Percentiles rank a stretch among this genome's conserved stretches.
Conservation (phyloP, 169 alveolate genomes). For the Cryptosporidium ubiquitum region DNA sequence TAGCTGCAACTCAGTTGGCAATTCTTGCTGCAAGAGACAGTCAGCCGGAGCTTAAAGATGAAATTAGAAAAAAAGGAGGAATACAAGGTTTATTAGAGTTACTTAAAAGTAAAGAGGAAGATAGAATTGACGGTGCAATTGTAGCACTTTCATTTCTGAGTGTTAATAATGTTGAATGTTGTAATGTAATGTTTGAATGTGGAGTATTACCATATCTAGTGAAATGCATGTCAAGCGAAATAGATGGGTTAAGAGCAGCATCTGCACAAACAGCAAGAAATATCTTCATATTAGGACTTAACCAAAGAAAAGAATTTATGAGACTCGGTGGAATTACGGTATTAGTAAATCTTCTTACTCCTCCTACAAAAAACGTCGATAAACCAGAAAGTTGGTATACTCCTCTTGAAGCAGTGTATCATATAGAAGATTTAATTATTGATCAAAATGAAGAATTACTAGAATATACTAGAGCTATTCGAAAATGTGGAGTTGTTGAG, state of each 20-base stretch:
- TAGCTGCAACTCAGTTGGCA: conserved; percentile 95
- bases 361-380: conserved; percentile 80
- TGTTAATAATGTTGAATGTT: conserved; percentile 86
- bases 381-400: conserved; percentile 83
- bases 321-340: conserved; percentile 86
- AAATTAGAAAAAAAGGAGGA: conserved; percentile 84
- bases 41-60: conserved; percentile 85
- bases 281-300: conserved; percentile 86
- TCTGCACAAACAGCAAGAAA: conserved; percentile 91
- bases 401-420: conserved; percentile 90
- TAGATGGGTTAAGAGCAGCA: conserved; percentile 91
- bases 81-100: conserved; percentile 84
- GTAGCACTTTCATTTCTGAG: conserved; percentile 91
- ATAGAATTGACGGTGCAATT: conserved; percentile 90
- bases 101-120: conserved; percentile 84
- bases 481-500: conserved; percentile 83
- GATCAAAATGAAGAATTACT: conserved; percentile 86
- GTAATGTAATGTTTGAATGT: conserved; percentile 86
- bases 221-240: conserved; percentile 86
- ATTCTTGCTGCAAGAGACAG: conserved; percentile 87
- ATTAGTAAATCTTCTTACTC: conserved; percentile 77
- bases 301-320: conserved; percentile 87
- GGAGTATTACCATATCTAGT: conserved; percentile 88
- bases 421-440: conserved; percentile 87
- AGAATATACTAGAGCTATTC: conserved; percentile 82